Conservation (phyloP, 1,284 basidiomycete genomes). For the Garcileccinum viscosum region DNA sequence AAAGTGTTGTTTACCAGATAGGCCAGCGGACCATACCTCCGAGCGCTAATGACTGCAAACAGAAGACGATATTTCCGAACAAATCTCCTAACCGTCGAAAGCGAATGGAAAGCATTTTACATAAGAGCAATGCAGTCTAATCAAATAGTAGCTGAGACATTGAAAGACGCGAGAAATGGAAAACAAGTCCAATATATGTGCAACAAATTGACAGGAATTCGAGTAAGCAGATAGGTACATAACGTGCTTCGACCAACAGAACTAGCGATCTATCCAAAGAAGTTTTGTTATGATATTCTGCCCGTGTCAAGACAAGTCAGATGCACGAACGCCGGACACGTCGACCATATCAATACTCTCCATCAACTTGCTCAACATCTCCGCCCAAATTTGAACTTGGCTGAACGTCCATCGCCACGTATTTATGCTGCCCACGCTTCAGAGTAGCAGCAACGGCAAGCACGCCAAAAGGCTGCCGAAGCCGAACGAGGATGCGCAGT, state of each 20-base stretch:
- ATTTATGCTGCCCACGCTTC: not conserved
- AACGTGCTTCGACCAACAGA: not conserved
- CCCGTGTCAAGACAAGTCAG: not conserved
- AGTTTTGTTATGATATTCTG: not conserved
- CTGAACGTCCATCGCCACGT: too few species aligned
- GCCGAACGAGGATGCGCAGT: not conserved
- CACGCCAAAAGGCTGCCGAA: not conserved
- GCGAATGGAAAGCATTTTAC: not conserved
- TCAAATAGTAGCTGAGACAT: not conserved
- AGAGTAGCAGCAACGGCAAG: not conserved
- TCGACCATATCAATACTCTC: too few species aligned
- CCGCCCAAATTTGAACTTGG: not conserved
- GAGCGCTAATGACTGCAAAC: too few species aligned
- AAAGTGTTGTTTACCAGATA: too few species aligned
- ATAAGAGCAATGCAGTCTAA: not conserved
- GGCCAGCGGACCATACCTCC: not conserved
- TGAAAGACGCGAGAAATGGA: not conserved
- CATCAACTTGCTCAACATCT: not conserved
- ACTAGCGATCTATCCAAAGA: not conserved
- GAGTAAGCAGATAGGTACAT: not conserved
- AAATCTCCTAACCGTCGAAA: not conserved
- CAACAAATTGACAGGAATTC: not conserved
- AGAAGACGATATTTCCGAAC: too few species aligned
- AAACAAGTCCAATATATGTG: not conserved
- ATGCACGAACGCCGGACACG: constrained; percentile 15